Conservation (phyloP, 495 filamentous ascomycete species). For the Lasiosphaeria hispida region DNA sequence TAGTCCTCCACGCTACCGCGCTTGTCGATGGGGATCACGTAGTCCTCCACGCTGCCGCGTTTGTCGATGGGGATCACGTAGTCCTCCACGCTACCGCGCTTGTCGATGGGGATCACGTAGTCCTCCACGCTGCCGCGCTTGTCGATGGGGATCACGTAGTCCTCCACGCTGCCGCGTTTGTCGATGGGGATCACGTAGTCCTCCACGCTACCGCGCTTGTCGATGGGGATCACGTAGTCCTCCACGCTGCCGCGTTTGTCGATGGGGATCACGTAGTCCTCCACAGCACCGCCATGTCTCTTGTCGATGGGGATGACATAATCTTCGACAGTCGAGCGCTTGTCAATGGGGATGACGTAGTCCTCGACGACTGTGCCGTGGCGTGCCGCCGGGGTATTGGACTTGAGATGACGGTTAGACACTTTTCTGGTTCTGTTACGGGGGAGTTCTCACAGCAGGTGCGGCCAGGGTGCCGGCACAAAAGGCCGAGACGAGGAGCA, state of each 20-base stretch:
- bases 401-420: too few species aligned
- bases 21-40: not conserved
- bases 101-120: not conserved
- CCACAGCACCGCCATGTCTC: accelerated
- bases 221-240: not conserved
- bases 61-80: not conserved
- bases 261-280: not conserved
- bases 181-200: not conserved
- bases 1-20: not conserved
- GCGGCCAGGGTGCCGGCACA: too few species aligned
- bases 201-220: not conserved
- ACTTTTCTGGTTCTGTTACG: too few species aligned
- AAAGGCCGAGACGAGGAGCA: too few species aligned
- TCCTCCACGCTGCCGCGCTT: not conserved
- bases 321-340: not conserved
- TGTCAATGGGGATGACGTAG: conserved; percentile 2
- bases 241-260: not conserved
- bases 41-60: not conserved
- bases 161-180: not conserved
- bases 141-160: not conserved
- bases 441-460: too few species aligned
- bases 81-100: not conserved
- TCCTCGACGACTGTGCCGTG: not conserved
- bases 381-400: not conserved
- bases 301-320: not conserved